A percentile compares a stretch with the other conserved stretches of the same genome.
phyloP scores from a whole-genome alignment of 306 rosid genomes.

The Lagenaria siceraria region DNA sequence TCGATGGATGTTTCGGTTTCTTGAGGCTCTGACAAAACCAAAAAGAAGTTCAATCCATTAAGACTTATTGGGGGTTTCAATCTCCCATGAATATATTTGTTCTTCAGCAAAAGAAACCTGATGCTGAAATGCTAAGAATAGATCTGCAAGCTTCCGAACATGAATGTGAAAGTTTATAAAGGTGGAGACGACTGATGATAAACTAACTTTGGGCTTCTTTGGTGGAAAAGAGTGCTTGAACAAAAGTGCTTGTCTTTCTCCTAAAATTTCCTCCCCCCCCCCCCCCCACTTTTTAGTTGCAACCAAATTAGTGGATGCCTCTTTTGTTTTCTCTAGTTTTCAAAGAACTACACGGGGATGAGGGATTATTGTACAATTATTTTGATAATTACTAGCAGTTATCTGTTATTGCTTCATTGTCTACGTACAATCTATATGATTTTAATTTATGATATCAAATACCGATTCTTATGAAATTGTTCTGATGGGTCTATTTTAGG shows the following conservation, averaged over 20 bases:
- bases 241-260: not conserved
- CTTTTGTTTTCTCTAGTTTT: not conserved
- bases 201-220: not conserved
- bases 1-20: constrained; percentile 82
- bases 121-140: not conserved
- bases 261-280: not conserved
- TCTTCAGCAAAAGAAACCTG: not conserved
- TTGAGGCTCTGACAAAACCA: constrained; percentile 66
- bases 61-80: not conserved
- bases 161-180: not conserved
- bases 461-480: not conserved
- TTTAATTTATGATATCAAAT: not conserved
- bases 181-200: not conserved
- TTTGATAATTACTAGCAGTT: not conserved
- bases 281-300: not conserved
- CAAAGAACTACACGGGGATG: not conserved
- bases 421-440: not conserved
- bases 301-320: not conserved
- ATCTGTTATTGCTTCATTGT: not conserved
- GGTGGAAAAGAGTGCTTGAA: not conserved
- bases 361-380: not conserved
- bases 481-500: not conserved
- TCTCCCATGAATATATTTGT: not conserved
- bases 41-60: constrained; percentile 38
- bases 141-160: not conserved